Evolutionary conservation across 2,329 filamentous ascomycete species (phyloP).

Genomic region (Didymella keratinophila): DNA sequence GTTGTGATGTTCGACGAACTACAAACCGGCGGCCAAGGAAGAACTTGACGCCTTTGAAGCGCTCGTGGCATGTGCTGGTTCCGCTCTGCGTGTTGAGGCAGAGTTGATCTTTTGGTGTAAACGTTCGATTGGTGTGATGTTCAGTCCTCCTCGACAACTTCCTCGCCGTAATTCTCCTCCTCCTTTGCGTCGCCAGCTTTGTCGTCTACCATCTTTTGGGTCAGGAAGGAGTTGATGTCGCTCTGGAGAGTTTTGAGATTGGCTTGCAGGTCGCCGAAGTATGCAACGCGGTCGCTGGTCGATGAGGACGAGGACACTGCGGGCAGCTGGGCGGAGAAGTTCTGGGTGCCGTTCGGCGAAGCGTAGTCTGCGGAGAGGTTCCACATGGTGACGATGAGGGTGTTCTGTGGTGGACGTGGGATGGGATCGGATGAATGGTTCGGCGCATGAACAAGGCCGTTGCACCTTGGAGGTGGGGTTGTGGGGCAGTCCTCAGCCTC

Average conservation of each 20-base stretch:
- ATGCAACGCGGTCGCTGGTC: slow-evolving; percentile 63
- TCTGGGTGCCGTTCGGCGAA: slow-evolving; percentile 52
- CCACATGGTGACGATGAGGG: slow-evolving; percentile 31
- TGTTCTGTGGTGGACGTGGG: not conserved
- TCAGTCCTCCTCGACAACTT: slow-evolving; percentile 71
- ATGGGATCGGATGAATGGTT: no score
- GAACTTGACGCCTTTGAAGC: no score
- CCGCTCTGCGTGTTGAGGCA: no score
- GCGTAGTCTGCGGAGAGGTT: slow-evolving; percentile 62
- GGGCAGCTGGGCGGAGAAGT: slow-evolving; percentile 37
- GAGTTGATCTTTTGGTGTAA: no score
- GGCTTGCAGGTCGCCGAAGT: slow-evolving; percentile 66
- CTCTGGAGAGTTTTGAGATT: slow-evolving; percentile 69
- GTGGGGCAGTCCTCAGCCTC: slow-evolving; percentile 17
- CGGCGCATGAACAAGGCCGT: slow-evolving; percentile 3
- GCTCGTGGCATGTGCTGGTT: no score
- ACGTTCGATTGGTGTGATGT: not conserved
- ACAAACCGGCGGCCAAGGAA: no score
- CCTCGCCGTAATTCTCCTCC: slow-evolving; percentile 86
- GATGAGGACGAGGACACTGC: slow-evolving; percentile 25
- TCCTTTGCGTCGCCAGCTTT: slow-evolving; percentile 57
- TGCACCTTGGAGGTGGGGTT: slow-evolving; percentile 1
- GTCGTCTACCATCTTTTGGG: slow-evolving; percentile 76
- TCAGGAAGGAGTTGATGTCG: slow-evolving; percentile 74
- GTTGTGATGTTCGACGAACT: no score